These are phyloP conservation scores for Trichoderma lentiforme DNA, from an alignment of 2,329 filamentous ascomycete genomes.

Conservation along the genomic window DNA sequence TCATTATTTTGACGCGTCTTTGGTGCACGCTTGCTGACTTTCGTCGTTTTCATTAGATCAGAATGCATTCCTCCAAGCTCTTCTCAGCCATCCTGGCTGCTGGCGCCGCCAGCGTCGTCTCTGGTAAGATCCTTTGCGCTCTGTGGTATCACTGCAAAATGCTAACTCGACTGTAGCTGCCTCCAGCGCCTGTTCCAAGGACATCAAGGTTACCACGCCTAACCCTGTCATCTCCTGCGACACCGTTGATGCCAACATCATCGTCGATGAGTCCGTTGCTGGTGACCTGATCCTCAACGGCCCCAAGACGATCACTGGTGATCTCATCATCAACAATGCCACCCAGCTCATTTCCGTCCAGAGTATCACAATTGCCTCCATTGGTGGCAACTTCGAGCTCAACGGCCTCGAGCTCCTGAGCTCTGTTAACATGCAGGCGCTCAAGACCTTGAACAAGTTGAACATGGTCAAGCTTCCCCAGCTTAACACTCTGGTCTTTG, in stretches of 20 bases:
- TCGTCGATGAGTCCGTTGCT: conserved; percentile 55
- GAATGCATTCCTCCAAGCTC: conserved; percentile 46
- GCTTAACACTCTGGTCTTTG: conserved; percentile 49
- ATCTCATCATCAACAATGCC: conserved; percentile 61
- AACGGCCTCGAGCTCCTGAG: conserved; percentile 66
- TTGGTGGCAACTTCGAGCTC: conserved; percentile 69
- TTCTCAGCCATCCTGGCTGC: conserved; percentile 46
- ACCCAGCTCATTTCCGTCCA: conserved; percentile 57
- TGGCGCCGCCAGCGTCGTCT: conserved; percentile 37
- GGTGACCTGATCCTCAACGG: conserved; percentile 62
- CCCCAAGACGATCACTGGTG: conserved; percentile 53
- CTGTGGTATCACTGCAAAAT: not conserved
- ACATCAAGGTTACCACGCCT: conserved; percentile 62
- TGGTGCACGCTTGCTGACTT: conserved; percentile 4
- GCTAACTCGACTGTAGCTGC: not conserved
- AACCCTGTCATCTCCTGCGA: conserved; percentile 62
- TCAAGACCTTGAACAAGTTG: conserved; percentile 65
- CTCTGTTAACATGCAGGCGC: conserved; percentile 61
- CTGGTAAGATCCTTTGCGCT: conserved; percentile 37
- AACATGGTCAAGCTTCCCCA: conserved; percentile 68
- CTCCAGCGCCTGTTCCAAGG: conserved; percentile 40
- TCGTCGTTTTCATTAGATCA: conserved; percentile 30
- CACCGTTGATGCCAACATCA: conserved; percentile 66
- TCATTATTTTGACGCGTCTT: not conserved
- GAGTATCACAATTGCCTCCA: conserved; percentile 58